phyloP scores from a whole-genome alignment of 176 grass and related monocot species.

The Raddia guianensis region DNA sequence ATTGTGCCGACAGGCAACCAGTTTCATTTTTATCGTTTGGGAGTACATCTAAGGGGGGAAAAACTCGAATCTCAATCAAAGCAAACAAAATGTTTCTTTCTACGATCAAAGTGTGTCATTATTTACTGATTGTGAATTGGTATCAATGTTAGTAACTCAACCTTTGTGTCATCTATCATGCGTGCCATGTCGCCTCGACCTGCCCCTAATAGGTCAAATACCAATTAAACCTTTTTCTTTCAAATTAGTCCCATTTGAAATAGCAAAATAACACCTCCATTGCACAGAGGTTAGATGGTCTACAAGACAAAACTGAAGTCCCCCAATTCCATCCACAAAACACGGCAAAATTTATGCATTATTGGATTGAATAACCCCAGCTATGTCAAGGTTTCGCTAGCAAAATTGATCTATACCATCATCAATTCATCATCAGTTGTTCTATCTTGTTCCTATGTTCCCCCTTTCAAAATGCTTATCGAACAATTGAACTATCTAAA shows the following conservation, averaged over 20 bases:
- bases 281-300: not conserved
- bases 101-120: not conserved
- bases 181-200: not conserved
- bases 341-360: too few relatives aligned
- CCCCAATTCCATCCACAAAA: not conserved
- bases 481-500: not conserved
- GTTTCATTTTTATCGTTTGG: not conserved
- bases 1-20: not conserved
- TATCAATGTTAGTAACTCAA: too few relatives aligned
- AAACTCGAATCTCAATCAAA: not conserved
- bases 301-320: not conserved
- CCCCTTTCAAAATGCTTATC: too few relatives aligned
- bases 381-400: too few relatives aligned
- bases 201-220: too few relatives aligned
- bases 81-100: not conserved
- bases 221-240: not conserved
- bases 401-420: too few relatives aligned
- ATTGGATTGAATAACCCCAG: not conserved
- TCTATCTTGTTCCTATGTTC: too few relatives aligned
- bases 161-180: not conserved
- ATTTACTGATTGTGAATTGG: too few relatives aligned
- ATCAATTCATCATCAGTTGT: too few relatives aligned
- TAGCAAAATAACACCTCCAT: not conserved
- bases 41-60: not conserved
- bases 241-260: not conserved